Conservation (phyloP, 805 yeast species). For the Wickerhamiella sorbophila region DNA sequence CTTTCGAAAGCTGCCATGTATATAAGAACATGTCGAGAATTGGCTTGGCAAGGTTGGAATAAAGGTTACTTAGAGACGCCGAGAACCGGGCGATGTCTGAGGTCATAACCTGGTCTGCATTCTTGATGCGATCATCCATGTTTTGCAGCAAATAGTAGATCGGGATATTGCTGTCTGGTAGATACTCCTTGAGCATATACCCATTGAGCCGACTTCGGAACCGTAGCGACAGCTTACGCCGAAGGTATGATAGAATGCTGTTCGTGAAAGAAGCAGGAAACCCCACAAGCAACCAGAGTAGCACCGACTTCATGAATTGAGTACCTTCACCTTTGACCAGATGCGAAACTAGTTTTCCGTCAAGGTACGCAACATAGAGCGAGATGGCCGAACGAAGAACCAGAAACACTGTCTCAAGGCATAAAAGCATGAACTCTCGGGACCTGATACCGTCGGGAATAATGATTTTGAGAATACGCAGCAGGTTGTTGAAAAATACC, state of each 20-base stretch:
- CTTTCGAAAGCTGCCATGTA: constrained; percentile 52
- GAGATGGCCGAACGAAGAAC: constrained; percentile 59
- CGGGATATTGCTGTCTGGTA: constrained; percentile 53
- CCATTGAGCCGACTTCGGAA: constrained; percentile 53
- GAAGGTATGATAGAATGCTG: constrained; percentile 39
- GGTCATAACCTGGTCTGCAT: constrained; percentile 74
- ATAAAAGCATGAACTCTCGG: constrained; percentile 27
- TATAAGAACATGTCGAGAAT: constrained; percentile 64
- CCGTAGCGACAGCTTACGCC: constrained; percentile 25
- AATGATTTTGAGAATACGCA: constrained; percentile 22
- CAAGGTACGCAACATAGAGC: constrained; percentile 70
- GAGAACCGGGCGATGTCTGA: constrained; percentile 67
- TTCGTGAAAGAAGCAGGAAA: constrained; percentile 75
- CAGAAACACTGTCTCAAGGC: constrained; percentile 43
- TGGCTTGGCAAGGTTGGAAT: constrained; percentile 76
- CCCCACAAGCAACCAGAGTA: constrained; percentile 72
- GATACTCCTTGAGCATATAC: constrained; percentile 50
- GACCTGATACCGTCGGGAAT: constrained; percentile 23
- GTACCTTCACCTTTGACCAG: constrained; percentile 57
- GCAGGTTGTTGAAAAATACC: constrained; percentile 20
- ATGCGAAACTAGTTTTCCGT: constrained; percentile 72
- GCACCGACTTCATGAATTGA: constrained; percentile 45
- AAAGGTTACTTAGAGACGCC: constrained; percentile 53
- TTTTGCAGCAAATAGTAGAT: constrained; percentile 63
- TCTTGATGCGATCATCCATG: constrained; percentile 40